Evolutionary conservation across 345 rosid species (phyloP).

Genomic region (Brassica cretica): DNA sequence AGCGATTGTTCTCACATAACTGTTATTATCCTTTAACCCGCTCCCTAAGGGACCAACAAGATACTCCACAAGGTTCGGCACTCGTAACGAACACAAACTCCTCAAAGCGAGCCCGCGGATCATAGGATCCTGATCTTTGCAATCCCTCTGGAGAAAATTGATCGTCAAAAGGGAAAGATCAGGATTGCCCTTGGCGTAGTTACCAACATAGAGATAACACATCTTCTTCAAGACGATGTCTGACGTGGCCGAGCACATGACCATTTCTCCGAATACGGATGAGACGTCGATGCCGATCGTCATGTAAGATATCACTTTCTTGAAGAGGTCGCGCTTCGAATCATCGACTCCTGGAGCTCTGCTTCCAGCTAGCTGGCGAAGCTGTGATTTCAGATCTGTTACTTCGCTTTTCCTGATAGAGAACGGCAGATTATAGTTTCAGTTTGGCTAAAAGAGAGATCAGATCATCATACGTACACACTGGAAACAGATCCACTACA

Average conservation of each 20-base stretch:
- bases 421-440: constrained; percentile 7
- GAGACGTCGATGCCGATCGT: constrained; percentile 94
- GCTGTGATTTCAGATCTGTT: constrained; percentile 85
- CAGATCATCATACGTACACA: constrained; percentile 3
- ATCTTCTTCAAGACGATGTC: constrained; percentile 97
- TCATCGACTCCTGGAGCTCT: constrained; percentile 93
- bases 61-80: constrained; percentile 92
- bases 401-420: constrained; percentile 85
- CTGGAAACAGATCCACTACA: constrained; percentile 17
- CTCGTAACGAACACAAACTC: constrained; percentile 85
- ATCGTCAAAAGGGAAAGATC: constrained; percentile 89
- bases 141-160: constrained; percentile 95
- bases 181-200: constrained; percentile 94
- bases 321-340: constrained; percentile 90
- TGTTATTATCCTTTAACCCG: constrained; percentile 77
- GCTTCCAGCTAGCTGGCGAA: constrained; percentile 96
- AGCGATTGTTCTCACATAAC: constrained; percentile 87
- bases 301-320: constrained; percentile 94
- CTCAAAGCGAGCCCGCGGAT: constrained; percentile 94
- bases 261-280: constrained; percentile 94
- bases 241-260: constrained; percentile 98
- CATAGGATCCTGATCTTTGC: constrained; percentile 94
- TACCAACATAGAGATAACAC: constrained; percentile 96
- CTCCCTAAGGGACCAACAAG: constrained; percentile 88
- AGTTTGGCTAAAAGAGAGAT: constrained; percentile 13